These are phyloP conservation scores for Fonsecaea pedrosoi DNA, from an alignment of 2,329 filamentous ascomycete genomes.

Conservation along the genomic window DNA sequence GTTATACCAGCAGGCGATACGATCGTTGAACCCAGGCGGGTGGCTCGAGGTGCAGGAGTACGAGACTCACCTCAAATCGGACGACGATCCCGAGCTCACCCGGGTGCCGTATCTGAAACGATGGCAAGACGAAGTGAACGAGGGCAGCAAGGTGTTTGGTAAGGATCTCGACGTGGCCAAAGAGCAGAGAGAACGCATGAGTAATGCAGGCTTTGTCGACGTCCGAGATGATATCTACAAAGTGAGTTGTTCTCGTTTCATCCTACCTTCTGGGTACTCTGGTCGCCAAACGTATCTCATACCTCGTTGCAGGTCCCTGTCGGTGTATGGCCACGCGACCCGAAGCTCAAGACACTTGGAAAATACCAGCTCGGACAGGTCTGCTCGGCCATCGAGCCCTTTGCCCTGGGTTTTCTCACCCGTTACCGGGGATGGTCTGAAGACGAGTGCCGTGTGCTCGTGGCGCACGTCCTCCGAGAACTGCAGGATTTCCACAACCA, in stretches of 20 bases:
- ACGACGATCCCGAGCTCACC: constrained; percentile 25
- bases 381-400: constrained; percentile 48
- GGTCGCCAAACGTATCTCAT: constrained; percentile 8
- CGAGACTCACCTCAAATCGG: constrained; percentile 28
- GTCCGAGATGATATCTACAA: constrained; percentile 58
- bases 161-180: constrained; percentile 47
- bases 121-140: constrained; percentile 42
- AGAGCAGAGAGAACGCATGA: constrained; percentile 31
- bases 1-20: constrained; percentile 42
- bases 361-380: constrained; percentile 43
- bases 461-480: constrained; percentile 37
- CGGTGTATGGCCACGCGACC: constrained; percentile 43
- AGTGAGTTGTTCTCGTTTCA: constrained; percentile 34
- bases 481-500: constrained; percentile 32
- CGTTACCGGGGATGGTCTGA: constrained; percentile 43
- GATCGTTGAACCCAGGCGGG: constrained; percentile 47
- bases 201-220: constrained; percentile 61
- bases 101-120: constrained; percentile 35
- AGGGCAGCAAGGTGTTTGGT: constrained; percentile 45
- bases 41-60: constrained; percentile 51
- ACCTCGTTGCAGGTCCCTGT: constrained; percentile 34
- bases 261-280: constrained; percentile 16
- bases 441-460: constrained; percentile 40
- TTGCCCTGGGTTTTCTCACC: constrained; percentile 48
- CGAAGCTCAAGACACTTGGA: constrained; percentile 51